Percentiles rank a stretch among this genome's conserved stretches.
These are phyloP conservation scores for Populus euphratica DNA, from an alignment of 345 rosid species.

Conservation along the genomic window DNA sequence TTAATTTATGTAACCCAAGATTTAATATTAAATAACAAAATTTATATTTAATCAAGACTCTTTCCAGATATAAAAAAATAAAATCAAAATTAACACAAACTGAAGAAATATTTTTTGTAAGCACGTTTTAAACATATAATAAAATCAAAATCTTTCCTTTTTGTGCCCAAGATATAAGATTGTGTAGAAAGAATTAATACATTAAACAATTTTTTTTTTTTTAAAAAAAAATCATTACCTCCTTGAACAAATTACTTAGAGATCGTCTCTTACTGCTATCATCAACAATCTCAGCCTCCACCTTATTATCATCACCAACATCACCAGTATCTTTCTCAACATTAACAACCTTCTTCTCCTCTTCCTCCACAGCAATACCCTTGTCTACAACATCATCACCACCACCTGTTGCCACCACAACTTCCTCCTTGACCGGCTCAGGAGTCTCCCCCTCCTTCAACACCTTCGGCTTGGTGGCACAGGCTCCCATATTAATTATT, in stretches of 20 bases:
- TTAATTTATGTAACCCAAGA: neutral
- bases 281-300: slow-evolving; percentile 24
- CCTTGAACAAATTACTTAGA: slow-evolving; percentile 41
- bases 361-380: slow-evolving; percentile 11
- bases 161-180: neutral
- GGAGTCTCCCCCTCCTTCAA: slow-evolving; percentile 32
- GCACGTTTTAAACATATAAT: neutral
- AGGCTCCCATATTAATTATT: slow-evolving; percentile 15
- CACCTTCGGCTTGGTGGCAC: slow-evolving; percentile 51
- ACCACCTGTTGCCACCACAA: slow-evolving; percentile 7
- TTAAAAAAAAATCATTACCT: slow-evolving; percentile 12
- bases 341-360: slow-evolving; percentile 25
- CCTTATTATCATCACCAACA: slow-evolving; percentile 4
- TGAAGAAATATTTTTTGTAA: too few relatives aligned
- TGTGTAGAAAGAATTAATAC: neutral
- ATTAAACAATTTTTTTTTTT: neutral
- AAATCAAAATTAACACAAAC: neutral
- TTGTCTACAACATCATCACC: neutral
- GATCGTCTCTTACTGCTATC: slow-evolving; percentile 31
- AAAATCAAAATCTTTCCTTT: neutral
- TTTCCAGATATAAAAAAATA: neutral
- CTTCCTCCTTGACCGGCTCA: slow-evolving; percentile 14
- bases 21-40: too few relatives aligned
- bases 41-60: neutral
- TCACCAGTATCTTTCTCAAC: slow-evolving; percentile 13